phyloP scores from a whole-genome alignment of 164 flowering plant genomes.

The Liriodendron chinense region DNA sequence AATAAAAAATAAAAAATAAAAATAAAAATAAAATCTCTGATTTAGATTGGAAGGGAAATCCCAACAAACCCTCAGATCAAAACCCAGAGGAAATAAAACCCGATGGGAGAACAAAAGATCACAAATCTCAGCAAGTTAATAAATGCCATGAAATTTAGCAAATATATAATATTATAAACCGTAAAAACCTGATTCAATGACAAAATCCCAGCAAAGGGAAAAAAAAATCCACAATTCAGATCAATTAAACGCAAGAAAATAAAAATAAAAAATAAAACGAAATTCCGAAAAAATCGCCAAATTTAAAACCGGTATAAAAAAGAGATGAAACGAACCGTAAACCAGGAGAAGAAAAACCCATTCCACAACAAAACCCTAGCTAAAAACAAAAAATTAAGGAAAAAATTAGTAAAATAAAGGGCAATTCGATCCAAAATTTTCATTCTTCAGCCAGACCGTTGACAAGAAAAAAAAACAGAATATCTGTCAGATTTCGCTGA shows the following conservation, averaged over 20 bases:
- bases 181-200: background rate
- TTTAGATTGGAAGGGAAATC: background rate
- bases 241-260: background rate
- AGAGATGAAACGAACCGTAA: background rate
- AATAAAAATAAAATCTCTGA: background rate
- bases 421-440: background rate
- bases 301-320: background rate
- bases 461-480: background rate
- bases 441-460: background rate
- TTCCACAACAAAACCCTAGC: background rate
- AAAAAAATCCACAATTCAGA: background rate
- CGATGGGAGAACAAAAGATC: no score
- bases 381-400: no score
- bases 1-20: background rate
- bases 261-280: background rate
- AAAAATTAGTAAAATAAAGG: background rate
- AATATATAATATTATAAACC: background rate
- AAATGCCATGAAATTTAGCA: background rate
- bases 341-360: background rate
- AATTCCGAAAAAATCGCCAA: background rate
- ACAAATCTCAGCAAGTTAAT: background rate
- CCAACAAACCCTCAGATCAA: slow-evolving; percentile 12
- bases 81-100: slow-evolving; percentile 5
- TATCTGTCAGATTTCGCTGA: background rate
- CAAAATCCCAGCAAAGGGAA: background rate